Evolutionary conservation across 345 rosid genomes (phyloP).

Genomic region (Euphorbia pulcherrima): DNA sequence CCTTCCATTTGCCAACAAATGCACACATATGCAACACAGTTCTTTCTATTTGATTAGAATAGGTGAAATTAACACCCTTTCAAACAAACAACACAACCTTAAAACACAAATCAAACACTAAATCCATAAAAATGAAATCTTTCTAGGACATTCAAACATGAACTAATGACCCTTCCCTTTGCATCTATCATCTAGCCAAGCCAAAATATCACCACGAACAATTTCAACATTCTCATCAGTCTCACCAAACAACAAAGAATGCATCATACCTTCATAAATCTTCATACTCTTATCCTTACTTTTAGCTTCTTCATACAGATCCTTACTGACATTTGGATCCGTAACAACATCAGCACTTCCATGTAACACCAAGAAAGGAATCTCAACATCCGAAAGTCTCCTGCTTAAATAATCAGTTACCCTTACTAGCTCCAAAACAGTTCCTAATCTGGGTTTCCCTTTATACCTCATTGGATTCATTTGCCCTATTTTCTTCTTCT

Average conservation of each 20-base stretch:
- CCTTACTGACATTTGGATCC: conserved; percentile 68
- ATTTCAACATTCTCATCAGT: conserved; percentile 64
- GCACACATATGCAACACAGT: too few species aligned
- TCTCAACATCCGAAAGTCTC: conserved; percentile 42
- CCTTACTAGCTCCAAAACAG: conserved; percentile 66
- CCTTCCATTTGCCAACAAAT: too few species aligned
- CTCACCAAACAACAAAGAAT: conserved; percentile 85
- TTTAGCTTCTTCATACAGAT: conserved; percentile 44
- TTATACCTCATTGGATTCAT: conserved; percentile 63
- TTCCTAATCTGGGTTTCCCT: conserved; percentile 78
- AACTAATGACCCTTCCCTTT: background rate
- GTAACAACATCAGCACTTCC: conserved; percentile 76
- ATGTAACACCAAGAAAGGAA: conserved; percentile 67
- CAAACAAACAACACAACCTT: too few species aligned
- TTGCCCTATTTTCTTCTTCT: conserved; percentile 47
- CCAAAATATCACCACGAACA: conserved; percentile 54
- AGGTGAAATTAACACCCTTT: too few species aligned
- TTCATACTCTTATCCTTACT: conserved; percentile 59
- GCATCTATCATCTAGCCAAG: conserved; percentile 67
- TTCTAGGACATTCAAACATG: too few species aligned
- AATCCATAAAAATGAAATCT: too few species aligned
- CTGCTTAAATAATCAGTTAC: conserved; percentile 53
- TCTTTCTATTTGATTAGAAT: too few species aligned
- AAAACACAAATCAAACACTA: too few species aligned
- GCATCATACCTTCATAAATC: conserved; percentile 80